Evolutionary conservation across 768 basidiomycete genomes (phyloP).

Genomic region (Lactifluus piperatus): DNA sequence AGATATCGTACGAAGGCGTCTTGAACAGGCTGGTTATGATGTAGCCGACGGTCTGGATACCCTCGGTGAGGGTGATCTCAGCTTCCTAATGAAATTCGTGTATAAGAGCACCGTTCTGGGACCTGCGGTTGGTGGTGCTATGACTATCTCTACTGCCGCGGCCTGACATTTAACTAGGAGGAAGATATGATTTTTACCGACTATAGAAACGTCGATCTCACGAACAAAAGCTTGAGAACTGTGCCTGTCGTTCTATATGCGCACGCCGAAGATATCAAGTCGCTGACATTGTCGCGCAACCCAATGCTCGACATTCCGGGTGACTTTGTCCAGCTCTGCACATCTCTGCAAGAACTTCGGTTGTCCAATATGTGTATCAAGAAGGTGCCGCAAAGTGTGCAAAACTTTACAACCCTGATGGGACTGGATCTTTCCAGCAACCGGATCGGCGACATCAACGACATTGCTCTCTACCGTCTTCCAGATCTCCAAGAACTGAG

Average conservation of each 20-base stretch:
- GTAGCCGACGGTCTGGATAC: slow-evolving; percentile 70
- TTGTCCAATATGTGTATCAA: slow-evolving; percentile 92
- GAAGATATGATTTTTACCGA: slow-evolving; percentile 63
- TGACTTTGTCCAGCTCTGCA: slow-evolving; percentile 90
- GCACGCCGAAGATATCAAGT: slow-evolving; percentile 75
- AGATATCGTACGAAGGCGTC: slow-evolving; percentile 68
- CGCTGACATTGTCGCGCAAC: slow-evolving; percentile 84
- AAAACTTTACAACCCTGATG: slow-evolving; percentile 61
- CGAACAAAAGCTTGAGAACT: slow-evolving; percentile 69
- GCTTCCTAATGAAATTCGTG: slow-evolving; percentile 82
- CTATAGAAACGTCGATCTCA: slow-evolving; percentile 76
- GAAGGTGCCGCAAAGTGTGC: slow-evolving; percentile 78
- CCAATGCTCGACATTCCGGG: slow-evolving; percentile 94
- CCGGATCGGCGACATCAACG: slow-evolving; percentile 80
- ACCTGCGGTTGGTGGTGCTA: slow-evolving; percentile 40
- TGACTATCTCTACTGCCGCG: neutral
- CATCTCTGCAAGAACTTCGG: slow-evolving; percentile 72
- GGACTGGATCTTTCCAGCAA: slow-evolving; percentile 88
- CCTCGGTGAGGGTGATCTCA: slow-evolving; percentile 68
- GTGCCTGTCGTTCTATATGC: slow-evolving; percentile 83
- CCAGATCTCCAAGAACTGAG: slow-evolving; percentile 57
- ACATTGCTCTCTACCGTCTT: slow-evolving; percentile 74
- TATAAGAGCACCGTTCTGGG: slow-evolving; percentile 73
- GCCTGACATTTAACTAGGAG: slow-evolving; percentile 37
- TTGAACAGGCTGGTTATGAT: slow-evolving; percentile 87